Evolutionary conservation across 345 rosid genomes (phyloP).

Genomic region (Camelina laxa): DNA sequence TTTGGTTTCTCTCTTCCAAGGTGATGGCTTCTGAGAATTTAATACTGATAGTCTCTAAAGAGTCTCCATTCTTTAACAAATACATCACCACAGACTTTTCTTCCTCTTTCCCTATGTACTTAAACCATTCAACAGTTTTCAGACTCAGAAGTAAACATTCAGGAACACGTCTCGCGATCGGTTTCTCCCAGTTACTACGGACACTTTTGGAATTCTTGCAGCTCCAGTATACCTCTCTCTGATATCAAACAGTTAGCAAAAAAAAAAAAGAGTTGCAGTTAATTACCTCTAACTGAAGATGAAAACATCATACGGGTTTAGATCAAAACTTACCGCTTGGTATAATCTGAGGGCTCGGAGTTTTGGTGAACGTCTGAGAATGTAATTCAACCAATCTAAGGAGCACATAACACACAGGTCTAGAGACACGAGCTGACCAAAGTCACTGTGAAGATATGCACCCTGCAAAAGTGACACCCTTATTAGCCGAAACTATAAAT

Average conservation of each 20-base stretch:
- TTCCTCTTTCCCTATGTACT: constrained; percentile 1
- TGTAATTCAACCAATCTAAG: constrained; percentile 9
- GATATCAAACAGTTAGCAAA: constrained; percentile 1
- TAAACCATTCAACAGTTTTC: not conserved
- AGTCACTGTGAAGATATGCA: not conserved
- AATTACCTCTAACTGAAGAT: not conserved
- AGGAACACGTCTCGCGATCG: not conserved
- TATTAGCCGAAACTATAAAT: not conserved
- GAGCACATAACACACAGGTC: constrained; percentile 12
- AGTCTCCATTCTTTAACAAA: constrained; percentile 13
- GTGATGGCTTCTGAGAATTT: not conserved
- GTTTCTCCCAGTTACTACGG: constrained; percentile 4
- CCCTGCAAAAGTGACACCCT: constrained; percentile 17
- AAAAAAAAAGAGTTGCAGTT: not conserved
- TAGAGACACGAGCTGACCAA: constrained; percentile 21
- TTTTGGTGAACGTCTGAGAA: constrained; percentile 1
- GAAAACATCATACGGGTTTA: not conserved
- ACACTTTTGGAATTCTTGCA: not conserved
- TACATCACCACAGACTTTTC: constrained; percentile 1
- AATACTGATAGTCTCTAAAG: not conserved
- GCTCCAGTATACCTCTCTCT: not conserved
- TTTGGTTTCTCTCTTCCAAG: not conserved
- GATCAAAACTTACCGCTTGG: not conserved
- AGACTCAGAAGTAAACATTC: constrained; percentile 10
- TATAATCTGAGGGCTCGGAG: constrained; percentile 1